Evolutionary conservation across 177 flowering plant genomes (phyloP).

Genomic region (Vitis hybrid): DNA sequence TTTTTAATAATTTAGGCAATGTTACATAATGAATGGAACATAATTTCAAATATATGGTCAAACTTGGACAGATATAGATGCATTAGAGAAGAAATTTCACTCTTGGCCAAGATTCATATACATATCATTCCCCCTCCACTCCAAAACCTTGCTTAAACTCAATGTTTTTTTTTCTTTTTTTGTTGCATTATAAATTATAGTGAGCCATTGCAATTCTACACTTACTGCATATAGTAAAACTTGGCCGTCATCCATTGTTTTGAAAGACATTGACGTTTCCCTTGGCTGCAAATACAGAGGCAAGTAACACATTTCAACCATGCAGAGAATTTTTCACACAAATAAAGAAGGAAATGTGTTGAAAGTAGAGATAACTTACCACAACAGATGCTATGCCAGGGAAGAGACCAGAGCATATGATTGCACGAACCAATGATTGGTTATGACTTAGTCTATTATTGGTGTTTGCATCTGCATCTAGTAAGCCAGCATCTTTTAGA

Average conservation of each 20-base stretch:
- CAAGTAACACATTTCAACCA: slow-evolving; percentile 2
- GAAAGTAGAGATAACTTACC: slow-evolving; percentile 42
- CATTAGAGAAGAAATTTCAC: too few species aligned
- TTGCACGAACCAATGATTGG: slow-evolving; percentile 92
- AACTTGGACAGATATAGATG: too few species aligned
- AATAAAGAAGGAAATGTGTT: neutral
- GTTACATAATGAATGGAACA: too few species aligned
- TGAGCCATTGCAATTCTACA: neutral
- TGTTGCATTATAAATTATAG: too few species aligned
- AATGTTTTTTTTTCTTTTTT: too few species aligned
- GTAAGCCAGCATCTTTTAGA: slow-evolving; percentile 74
- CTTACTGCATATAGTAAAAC: slow-evolving; percentile 90
- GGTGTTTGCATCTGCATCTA: slow-evolving; percentile 53
- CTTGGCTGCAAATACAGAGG: slow-evolving; percentile 62
- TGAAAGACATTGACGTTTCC: slow-evolving; percentile 96
- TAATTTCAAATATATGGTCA: too few species aligned
- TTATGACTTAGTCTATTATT: slow-evolving; percentile 84
- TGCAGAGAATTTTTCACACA: neutral
- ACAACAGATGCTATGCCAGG: slow-evolving; percentile 96
- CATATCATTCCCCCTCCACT: neutral
- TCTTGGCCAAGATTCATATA: neutral
- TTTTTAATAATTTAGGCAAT: too few species aligned
- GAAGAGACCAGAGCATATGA: slow-evolving; percentile 94
- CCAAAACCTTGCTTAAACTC: too few species aligned
- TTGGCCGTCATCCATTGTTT: slow-evolving; percentile 99